Percentiles rank a stretch among this genome's conserved stretches.
Conservation (phyloP, 78 protist species). For the Pigoraptor vietnamica region DNA sequence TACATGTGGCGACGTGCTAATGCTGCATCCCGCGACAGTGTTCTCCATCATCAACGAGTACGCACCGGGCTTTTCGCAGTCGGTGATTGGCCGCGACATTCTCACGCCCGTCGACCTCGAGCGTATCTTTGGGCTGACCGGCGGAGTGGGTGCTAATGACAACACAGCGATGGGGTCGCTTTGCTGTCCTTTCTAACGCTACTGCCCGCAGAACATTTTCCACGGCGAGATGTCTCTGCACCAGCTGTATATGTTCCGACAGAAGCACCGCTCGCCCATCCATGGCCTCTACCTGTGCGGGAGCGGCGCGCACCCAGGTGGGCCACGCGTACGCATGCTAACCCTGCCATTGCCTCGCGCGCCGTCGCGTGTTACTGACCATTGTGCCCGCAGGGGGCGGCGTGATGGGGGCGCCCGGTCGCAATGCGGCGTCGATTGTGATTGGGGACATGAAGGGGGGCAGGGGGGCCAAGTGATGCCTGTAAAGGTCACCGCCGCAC, state of each 20-base stretch:
- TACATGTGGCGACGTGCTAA: too few species aligned
- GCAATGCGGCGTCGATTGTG: conserved; percentile 22
- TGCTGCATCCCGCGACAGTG: background rate
- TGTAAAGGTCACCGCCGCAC: background rate
- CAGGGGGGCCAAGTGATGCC: background rate
- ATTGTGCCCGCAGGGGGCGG: conserved; percentile 52
- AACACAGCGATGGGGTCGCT: background rate
- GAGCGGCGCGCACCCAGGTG: conserved; percentile 50
- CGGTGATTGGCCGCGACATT: conserved; percentile 34
- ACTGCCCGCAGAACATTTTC: conserved; percentile 32
- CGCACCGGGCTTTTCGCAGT: conserved; percentile 45
- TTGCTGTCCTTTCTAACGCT: background rate
- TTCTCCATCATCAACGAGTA: conserved; percentile 29
- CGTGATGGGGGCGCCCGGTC: conserved; percentile 61
- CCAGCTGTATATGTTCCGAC: conserved; percentile 27
- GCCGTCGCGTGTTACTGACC: too few species aligned
- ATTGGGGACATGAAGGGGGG: background rate
- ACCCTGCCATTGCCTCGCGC: background rate
- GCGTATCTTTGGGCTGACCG: conserved; percentile 27
- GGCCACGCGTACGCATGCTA: conserved; percentile 26
- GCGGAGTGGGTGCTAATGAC: background rate
- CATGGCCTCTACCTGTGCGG: conserved; percentile 42
- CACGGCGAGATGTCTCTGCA: conserved; percentile 41
- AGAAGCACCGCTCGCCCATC: conserved; percentile 20
- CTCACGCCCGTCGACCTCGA: conserved; percentile 51